Evolutionary conservation across 2,329 filamentous ascomycete genomes (phyloP), one percentile per base, ranked within the genome.

Genomic region (Penicillium sp.): DNA sequence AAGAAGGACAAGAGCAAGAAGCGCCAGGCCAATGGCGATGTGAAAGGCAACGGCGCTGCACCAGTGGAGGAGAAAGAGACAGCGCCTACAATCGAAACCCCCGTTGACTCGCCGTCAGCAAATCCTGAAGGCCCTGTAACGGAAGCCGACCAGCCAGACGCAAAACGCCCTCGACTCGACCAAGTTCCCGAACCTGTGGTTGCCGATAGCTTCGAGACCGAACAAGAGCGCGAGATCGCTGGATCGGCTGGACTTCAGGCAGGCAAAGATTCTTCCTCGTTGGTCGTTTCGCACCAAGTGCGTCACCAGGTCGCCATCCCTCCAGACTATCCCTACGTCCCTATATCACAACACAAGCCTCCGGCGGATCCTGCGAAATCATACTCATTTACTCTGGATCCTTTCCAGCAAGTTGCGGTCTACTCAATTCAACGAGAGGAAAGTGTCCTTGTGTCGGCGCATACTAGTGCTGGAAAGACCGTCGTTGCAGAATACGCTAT

Each of bases 401-500:
- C 93, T 35, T 98, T 98, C 76, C 93, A 98, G 70, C 87, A 91
- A 60, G 79, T 97, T 35, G 89, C 93, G 0, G 89, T 98, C 46
- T 84, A 88, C 6, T 96, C 91, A 1, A 98, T 98, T 49, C 86
- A 98, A 71, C 80, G 93, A 50, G 90, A 91, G 39, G 93, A 98
- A 74, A 97, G 90, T 72, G 88, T 98, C 0, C 72, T 98, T 34
- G 93, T 98, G 2, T 97, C 94, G 11, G 93, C 93, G 37, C 93
- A 98, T 69, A 98, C 93, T 6, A 93, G 86, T 76, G 93, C 93
- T 25, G 93, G 93, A 69, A 98, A 98, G 71, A 98, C 93, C 0
- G 94, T 98, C 6, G 90, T 97, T 30, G 93, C 93, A 48, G 93
- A 98, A 67, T 98, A 98, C 63, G 94, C 93, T 14, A 94, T 98